Evolutionary conservation across 495 filamentous ascomycete species (phyloP).

Genomic region (Aspergillus campestris): DNA sequence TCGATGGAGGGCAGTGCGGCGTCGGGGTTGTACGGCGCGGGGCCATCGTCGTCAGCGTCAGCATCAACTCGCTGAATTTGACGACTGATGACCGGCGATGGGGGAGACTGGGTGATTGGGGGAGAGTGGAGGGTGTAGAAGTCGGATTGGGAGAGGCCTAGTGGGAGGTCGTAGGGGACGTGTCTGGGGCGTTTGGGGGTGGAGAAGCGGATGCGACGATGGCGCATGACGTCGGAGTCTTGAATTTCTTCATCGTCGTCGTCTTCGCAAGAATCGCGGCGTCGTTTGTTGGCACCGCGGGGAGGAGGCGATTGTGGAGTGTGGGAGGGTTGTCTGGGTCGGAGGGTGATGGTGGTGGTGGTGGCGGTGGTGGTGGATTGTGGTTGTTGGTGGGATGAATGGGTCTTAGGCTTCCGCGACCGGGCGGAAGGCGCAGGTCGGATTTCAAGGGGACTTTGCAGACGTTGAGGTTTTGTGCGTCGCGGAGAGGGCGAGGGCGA

Average conservation of each 20-base stretch:
- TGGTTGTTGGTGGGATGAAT: constrained; percentile 30
- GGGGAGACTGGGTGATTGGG: constrained; percentile 30
- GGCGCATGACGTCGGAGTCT: constrained; percentile 17
- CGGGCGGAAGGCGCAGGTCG: constrained; percentile 43
- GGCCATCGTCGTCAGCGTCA: background rate
- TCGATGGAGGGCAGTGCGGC: constrained; percentile 35
- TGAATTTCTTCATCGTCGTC: constrained; percentile 31
- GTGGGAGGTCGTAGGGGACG: constrained; percentile 56
- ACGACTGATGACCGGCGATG: constrained; percentile 21
- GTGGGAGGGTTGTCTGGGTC: too few species aligned
- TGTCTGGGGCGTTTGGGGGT: constrained; percentile 63
- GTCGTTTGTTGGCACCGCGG: constrained; percentile 55
- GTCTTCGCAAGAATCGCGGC: constrained; percentile 47
- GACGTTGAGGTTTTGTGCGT: constrained; percentile 32
- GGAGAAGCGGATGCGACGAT: constrained; percentile 31
- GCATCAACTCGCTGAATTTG: constrained; percentile 7
- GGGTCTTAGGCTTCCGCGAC: constrained; percentile 25
- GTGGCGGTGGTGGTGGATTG: background rate
- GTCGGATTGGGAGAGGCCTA: constrained; percentile 56
- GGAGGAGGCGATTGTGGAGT: constrained; percentile 2
- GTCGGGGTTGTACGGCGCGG: constrained; percentile 20
- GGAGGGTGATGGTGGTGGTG: too few species aligned
- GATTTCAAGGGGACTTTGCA: constrained; percentile 43
- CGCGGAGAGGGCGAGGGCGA: constrained; percentile 31
- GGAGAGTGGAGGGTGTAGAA: constrained; percentile 51